Evolutionary conservation across 257 asterid genomes (phyloP).

Genomic region (Leptodermis oblonga): DNA sequence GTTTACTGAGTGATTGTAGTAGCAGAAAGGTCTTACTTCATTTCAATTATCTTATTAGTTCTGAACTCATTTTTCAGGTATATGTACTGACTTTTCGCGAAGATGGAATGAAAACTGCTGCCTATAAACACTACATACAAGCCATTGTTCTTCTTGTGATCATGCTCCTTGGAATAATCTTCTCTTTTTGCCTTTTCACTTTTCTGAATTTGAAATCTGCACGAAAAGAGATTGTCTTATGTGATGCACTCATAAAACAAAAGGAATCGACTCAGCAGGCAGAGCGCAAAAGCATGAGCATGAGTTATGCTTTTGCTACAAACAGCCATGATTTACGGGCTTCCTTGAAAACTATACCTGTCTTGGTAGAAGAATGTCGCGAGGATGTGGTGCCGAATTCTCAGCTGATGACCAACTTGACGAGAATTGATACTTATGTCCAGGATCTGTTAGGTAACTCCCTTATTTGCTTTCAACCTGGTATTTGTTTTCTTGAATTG

Average conservation of each 20-base stretch:
- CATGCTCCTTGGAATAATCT: slow-evolving; percentile 12
- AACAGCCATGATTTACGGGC: slow-evolving; percentile 41
- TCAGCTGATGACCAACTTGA: slow-evolving; percentile 12
- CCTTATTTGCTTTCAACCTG: not conserved
- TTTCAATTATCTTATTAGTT: not conserved
- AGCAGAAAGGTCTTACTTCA: not conserved
- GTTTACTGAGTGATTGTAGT: not conserved
- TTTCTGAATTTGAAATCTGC: slow-evolving; percentile 16
- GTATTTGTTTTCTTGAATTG: not conserved
- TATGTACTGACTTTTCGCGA: slow-evolving; percentile 17
- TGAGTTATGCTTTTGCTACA: slow-evolving; percentile 34
- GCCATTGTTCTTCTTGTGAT: slow-evolving; percentile 13
- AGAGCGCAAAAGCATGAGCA: slow-evolving; percentile 37
- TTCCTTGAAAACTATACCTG: slow-evolving; percentile 31
- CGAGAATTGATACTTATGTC: slow-evolving; percentile 27
- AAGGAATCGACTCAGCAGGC: slow-evolving; percentile 40
- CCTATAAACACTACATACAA: slow-evolving; percentile 1
- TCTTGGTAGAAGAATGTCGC: slow-evolving; percentile 24
- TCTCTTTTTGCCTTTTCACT: slow-evolving; percentile 20
- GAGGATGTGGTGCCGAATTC: slow-evolving; percentile 15
- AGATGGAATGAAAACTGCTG: slow-evolving; percentile 17
- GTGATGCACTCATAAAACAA: slow-evolving; percentile 29
- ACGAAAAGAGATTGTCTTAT: slow-evolving; percentile 20
- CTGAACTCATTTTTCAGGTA: slow-evolving; percentile 15
- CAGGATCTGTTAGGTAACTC: slow-evolving; percentile 46